Base-by-base conservation (phyloP, 371 early-diverging fungal genomes). In the Saksenaea oblongispora region DNA sequence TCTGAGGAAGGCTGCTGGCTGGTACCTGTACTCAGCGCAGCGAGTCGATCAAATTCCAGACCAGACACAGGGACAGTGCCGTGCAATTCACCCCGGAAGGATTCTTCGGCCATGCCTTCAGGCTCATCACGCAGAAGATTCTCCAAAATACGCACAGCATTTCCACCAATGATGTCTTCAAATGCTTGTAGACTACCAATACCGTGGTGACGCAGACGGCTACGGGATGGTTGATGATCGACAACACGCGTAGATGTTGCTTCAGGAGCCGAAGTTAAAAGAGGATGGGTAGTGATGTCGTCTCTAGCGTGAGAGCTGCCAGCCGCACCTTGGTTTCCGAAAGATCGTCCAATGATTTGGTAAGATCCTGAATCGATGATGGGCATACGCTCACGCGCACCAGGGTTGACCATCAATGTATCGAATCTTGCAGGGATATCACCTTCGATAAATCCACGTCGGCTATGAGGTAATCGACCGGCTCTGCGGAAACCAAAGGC, bases 161-260 rank as follows among this genome's bases (percentile, higher is more conserved):
- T 86, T 4, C 87, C 89, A 17, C 87, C 89, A 41, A 92, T 74
- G 10, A 92, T 72, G 37, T 91, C 89, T 60, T 91, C 91, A 63
- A 91, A 85, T 4, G 88, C 83, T 44, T 87, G 84, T 78, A 82
- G 83, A 54, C 85, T 87, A 47, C 72, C 66, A 22, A 77, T 64
- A 1, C 73, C 74, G 11, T 67, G 36, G 17, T 61, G 51, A 54
- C 65, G 65, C 7, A 54, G 44, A n/a, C 24, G 59, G 58, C 71
- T 54, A 54, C 63, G 73, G 41, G 58, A 42, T 15, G 66, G 53
- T 1, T 62, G 27, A 2, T 54, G 71, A 54, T 62, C 69, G 41
- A 51, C 60, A 62, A 35, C 71, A 56, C 34, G 63, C 28, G 51
- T 18, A 35, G 24, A 62, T 17, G 15, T 53, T 34, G 55, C 44